phyloP scores from a whole-genome alignment of 169 alveolate genomes.

The Plasmodium relictum region DNA sequence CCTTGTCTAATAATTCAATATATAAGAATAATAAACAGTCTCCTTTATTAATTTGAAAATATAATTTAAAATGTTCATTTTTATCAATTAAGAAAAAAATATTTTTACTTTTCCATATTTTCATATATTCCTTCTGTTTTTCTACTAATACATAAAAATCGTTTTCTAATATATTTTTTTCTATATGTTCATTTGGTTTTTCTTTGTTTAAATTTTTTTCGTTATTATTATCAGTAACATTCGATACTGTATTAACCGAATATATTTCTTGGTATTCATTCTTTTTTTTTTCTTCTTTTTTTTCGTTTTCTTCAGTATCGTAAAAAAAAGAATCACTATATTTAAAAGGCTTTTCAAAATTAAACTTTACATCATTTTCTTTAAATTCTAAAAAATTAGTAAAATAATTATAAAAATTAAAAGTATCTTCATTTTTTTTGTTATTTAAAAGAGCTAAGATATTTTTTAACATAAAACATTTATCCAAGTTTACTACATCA shows the following conservation, averaged over 20 bases:
- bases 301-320: not conserved
- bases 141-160: not conserved
- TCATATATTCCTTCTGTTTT: not conserved
- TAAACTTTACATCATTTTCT: not conserved
- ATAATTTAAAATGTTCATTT: conserved; percentile 29
- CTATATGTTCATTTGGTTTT: not conserved
- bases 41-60: conserved; percentile 8
- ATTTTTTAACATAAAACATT: conserved; percentile 8
- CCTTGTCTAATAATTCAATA: not conserved
- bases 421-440: not conserved
- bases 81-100: conserved; percentile 8
- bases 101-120: conserved; percentile 1
- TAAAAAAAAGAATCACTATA: conserved; percentile 56
- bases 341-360: conserved; percentile 42
- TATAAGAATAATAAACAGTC: conserved; percentile 8
- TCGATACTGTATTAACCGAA: not conserved
- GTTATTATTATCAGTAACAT: not conserved
- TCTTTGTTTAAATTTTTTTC: not conserved
- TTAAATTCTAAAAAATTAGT: not conserved
- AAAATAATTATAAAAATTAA: conserved; percentile 11
- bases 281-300: not conserved
- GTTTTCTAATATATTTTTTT: not conserved
- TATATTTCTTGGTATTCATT: not conserved
- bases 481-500: conserved; percentile 29
- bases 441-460: conserved; percentile 12